Percentiles rank a stretch among this genome's conserved stretches.
phyloP scores from a whole-genome alignment of 2,329 filamentous ascomycete genomes.

The Ascochyta koolunga region DNA sequence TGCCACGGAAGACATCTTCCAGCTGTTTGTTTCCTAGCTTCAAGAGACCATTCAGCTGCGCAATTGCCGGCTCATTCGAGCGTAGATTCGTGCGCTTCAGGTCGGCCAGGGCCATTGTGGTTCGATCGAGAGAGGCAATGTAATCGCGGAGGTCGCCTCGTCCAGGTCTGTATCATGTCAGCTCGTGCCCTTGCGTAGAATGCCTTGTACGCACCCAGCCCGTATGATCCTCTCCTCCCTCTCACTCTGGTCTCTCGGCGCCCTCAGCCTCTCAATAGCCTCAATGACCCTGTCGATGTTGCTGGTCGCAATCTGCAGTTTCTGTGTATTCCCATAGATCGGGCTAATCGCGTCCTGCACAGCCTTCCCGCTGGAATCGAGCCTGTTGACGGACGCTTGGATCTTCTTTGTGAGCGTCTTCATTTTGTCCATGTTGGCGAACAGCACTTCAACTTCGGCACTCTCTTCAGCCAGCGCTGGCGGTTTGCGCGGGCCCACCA shows the following conservation, averaged over 20 bases:
- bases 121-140: constrained; percentile 84
- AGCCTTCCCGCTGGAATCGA: constrained; percentile 87
- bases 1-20: constrained; percentile 80
- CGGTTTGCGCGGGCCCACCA: constrained; percentile 63
- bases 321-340: constrained; percentile 89
- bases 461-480: constrained; percentile 67
- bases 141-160: constrained; percentile 83
- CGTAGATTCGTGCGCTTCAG: constrained; percentile 90
- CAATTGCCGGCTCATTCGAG: constrained; percentile 87
- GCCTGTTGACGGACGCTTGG: constrained; percentile 79
- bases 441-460: constrained; percentile 70
- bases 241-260: constrained; percentile 90
- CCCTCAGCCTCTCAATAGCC: constrained; percentile 85
- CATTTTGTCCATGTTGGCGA: constrained; percentile 84
- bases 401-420: constrained; percentile 95
- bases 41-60: constrained; percentile 78
- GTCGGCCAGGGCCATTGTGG: constrained; percentile 81
- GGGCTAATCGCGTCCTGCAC: constrained; percentile 92
- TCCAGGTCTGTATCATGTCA: constrained; percentile 20
- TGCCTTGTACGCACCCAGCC: constrained; percentile 62
- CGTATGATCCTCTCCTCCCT: constrained; percentile 91
- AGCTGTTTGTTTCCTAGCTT: constrained; percentile 81
- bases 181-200: background rate
- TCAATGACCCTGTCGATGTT: constrained; percentile 88
- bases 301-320: constrained; percentile 81